phyloP scores from a whole-genome alignment of 2,329 filamentous ascomycete species.

The Colletotrichum caudatum region DNA sequence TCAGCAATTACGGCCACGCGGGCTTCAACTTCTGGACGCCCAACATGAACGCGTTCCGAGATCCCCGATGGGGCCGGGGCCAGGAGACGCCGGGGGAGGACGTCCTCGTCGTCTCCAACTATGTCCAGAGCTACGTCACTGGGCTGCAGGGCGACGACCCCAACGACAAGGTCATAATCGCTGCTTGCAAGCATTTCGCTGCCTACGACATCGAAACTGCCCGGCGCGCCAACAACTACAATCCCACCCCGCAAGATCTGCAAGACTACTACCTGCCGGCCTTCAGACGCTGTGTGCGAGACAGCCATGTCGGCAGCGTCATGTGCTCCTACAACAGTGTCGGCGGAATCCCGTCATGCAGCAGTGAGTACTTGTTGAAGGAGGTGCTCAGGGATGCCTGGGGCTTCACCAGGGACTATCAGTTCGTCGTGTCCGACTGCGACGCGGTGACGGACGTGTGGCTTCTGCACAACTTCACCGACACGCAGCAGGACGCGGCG shows the following conservation, averaged over 20 bases:
- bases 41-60: constrained; percentile 74
- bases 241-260: constrained; percentile 70
- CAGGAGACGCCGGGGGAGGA: constrained; percentile 72
- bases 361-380: constrained; percentile 70
- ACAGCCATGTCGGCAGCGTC: constrained; percentile 67
- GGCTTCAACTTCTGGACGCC: constrained; percentile 73
- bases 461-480: constrained; percentile 51
- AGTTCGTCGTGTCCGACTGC: constrained; percentile 75
- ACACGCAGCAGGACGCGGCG: constrained; percentile 47
- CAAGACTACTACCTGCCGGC: constrained; percentile 75
- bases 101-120: constrained; percentile 60
- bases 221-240: constrained; percentile 66
- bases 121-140: constrained; percentile 64
- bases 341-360: constrained; percentile 74
- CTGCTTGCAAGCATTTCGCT: constrained; percentile 70
- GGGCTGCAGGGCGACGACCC: constrained; percentile 59
- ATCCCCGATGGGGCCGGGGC: constrained; percentile 72
- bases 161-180: constrained; percentile 57
- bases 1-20: constrained; percentile 68
- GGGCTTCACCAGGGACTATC: constrained; percentile 70
- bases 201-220: constrained; percentile 68
- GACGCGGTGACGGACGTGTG: constrained; percentile 71
- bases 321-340: constrained; percentile 74
- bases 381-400: constrained; percentile 74
- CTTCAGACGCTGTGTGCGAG: constrained; percentile 72